These are phyloP conservation scores for Hyaloperonospora brassicae DNA, from an alignment of 352 stramenopile genomes.

Conservation along the genomic window DNA sequence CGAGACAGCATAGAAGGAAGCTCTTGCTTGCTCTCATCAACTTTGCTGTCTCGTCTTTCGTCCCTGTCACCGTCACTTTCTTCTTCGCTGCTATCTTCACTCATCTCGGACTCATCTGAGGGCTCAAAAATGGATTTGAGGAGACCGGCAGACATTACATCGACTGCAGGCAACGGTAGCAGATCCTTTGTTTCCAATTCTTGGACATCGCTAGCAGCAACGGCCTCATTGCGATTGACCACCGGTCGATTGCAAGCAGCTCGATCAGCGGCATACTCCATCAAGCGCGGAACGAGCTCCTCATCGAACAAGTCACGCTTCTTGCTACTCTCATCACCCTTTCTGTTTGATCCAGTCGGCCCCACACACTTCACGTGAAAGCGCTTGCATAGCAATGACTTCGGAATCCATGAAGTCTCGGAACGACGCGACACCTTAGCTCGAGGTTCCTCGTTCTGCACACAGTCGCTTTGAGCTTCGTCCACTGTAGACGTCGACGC, in stretches of 20 bases:
- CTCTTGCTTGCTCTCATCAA: background rate
- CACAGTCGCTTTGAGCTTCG: slow-evolving; percentile 5
- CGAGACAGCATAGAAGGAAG: background rate
- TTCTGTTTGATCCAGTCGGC: slow-evolving; percentile 21
- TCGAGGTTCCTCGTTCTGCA: background rate
- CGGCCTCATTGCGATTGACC: slow-evolving; percentile 1
- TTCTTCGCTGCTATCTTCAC: slow-evolving; percentile 14
- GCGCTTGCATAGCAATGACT: slow-evolving; percentile 69
- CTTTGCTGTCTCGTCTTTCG: slow-evolving; percentile 1
- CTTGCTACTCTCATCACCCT: slow-evolving; percentile 17
- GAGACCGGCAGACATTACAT: slow-evolving; percentile 41
- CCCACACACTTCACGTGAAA: slow-evolving; percentile 66
- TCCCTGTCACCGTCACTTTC: slow-evolving; percentile 32
- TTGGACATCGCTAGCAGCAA: background rate
- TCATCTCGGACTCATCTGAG: slow-evolving; percentile 45
- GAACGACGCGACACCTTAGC: slow-evolving; percentile 43
- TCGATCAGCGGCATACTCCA: slow-evolving; percentile 50
- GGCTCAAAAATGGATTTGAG: slow-evolving; percentile 81
- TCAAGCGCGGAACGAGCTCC: slow-evolving; percentile 61
- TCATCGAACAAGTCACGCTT: slow-evolving; percentile 56
- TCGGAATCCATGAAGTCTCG: slow-evolving; percentile 54
- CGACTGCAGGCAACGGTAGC: slow-evolving; percentile 29
- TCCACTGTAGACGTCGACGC: slow-evolving; percentile 26
- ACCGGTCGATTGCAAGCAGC: slow-evolving; percentile 5
- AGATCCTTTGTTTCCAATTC: slow-evolving; percentile 20